Evolutionary conservation across 1,284 basidiomycete species (phyloP).

Genomic region (Cerrena zonata): DNA sequence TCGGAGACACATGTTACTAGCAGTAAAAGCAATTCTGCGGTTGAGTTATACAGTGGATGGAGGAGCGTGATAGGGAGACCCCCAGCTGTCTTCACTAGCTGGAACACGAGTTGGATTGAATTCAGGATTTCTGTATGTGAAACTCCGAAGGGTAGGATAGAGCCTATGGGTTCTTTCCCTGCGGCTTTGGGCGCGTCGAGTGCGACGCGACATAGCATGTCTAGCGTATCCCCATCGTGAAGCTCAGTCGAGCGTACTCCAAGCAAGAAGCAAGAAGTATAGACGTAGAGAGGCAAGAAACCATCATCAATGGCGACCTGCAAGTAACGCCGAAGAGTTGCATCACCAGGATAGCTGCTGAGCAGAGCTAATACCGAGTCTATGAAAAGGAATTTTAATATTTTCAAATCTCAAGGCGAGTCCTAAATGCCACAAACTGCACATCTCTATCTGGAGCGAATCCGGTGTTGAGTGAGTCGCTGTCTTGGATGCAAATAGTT

Average conservation of each 20-base stretch:
- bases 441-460: conserved; percentile 31
- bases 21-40: conserved; percentile 56
- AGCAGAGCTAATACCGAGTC: conserved; percentile 65
- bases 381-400: conserved; percentile 26
- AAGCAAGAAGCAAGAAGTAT: conserved; percentile 50
- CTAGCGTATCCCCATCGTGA: conserved; percentile 57
- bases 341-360: conserved; percentile 59
- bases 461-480: conserved; percentile 16
- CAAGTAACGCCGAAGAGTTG: conserved; percentile 56
- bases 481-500: conserved; percentile 50
- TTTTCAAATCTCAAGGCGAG: neutral
- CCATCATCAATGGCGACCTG: conserved; percentile 51
- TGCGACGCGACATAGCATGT: conserved; percentile 60
- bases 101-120: conserved; percentile 55
- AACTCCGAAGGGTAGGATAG: conserved; percentile 45
- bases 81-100: conserved; percentile 51
- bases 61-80: conserved; percentile 54
- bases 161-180: conserved; percentile 45
- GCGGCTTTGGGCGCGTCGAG: conserved; percentile 57
- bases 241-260: conserved; percentile 41
- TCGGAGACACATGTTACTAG: conserved; percentile 52
- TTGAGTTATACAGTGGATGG: conserved; percentile 53
- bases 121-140: conserved; percentile 43
- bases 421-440: conserved; percentile 28
- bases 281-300: conserved; percentile 51